Evolutionary conservation across 148 eudicot genomes (phyloP).

Genomic region (Fagopyrum homotropicum): DNA sequence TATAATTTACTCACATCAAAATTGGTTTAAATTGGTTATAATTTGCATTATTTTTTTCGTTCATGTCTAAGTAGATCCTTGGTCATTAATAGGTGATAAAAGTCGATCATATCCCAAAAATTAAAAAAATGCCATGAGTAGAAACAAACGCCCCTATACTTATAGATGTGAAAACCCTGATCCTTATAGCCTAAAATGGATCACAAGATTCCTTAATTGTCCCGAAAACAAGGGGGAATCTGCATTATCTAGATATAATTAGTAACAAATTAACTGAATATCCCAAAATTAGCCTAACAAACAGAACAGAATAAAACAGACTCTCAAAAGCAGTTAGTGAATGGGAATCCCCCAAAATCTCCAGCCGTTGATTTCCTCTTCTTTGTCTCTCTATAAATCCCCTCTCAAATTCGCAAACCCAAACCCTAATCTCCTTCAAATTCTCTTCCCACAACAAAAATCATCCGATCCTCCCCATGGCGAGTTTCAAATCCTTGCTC

Average conservation of each 20-base stretch:
- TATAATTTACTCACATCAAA: no score
- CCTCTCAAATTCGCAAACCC: neutral
- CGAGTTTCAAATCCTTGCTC: conserved; percentile 11
- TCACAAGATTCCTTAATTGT: neutral
- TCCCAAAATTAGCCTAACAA: neutral
- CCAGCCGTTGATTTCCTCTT: neutral
- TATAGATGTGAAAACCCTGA: neutral
- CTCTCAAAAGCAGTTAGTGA: neutral
- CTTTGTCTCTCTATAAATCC: neutral
- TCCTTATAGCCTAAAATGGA: neutral
- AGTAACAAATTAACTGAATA: neutral
- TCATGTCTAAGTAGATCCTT: no score
- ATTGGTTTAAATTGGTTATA: no score
- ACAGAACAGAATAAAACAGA: neutral
- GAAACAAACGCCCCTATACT: no score
- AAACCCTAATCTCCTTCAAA: neutral
- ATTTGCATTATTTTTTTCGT: no score
- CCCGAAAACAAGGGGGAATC: no score
- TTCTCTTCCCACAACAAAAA: neutral
- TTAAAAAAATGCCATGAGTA: no score
- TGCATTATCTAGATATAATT: neutral
- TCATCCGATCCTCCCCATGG: neutral
- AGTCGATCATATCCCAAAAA: no score
- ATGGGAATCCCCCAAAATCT: neutral
- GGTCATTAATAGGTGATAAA: no score